A percentile compares a stretch with the other conserved stretches of the same genome.
Evolutionary conservation across 495 filamentous ascomycete species (phyloP).

Genomic region (Pseudevernia furfuracea): DNA sequence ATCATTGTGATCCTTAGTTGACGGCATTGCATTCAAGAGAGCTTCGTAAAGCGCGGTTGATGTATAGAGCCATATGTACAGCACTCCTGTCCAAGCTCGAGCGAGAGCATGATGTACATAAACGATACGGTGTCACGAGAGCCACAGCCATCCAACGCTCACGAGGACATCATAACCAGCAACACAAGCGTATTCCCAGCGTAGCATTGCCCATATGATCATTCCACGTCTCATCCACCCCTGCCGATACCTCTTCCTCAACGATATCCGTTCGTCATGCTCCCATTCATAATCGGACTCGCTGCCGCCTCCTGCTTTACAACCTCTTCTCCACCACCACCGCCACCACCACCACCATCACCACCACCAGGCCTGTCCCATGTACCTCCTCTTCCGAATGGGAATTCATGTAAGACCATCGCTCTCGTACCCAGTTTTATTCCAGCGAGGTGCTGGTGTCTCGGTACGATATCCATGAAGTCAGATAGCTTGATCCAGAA

Average conservation of each 20-base stretch:
- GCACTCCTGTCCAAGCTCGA: background rate
- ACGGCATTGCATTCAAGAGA: background rate
- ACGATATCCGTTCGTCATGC: constrained; percentile 16
- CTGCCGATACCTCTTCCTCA: constrained; percentile 1
- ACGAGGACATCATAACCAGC: constrained; percentile 1
- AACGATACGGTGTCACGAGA: constrained; percentile 5
- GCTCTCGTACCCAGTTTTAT: constrained; percentile 30
- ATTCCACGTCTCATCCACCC: background rate
- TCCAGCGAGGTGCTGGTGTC: constrained; percentile 59
- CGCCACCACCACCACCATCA: constrained; percentile 5
- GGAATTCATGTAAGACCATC: constrained; percentile 23
- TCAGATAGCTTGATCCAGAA: constrained; percentile 78
- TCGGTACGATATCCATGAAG: constrained; percentile 64
- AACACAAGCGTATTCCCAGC: background rate
- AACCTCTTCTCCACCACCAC: constrained; percentile 5
- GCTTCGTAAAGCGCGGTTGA: background rate
- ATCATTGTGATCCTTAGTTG: background rate
- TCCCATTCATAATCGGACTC: constrained; percentile 18
- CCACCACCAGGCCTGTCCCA: constrained; percentile 12
- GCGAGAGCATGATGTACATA: background rate
- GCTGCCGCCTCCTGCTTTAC: constrained; percentile 16
- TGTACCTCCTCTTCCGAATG: constrained; percentile 16
- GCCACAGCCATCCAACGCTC: constrained; percentile 14
- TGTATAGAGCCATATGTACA: constrained; percentile 15
- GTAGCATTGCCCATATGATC: background rate